Evolutionary conservation across 805 yeast species (phyloP), one percentile per base, ranked within the genome.

Genomic region (Candida montana): DNA sequence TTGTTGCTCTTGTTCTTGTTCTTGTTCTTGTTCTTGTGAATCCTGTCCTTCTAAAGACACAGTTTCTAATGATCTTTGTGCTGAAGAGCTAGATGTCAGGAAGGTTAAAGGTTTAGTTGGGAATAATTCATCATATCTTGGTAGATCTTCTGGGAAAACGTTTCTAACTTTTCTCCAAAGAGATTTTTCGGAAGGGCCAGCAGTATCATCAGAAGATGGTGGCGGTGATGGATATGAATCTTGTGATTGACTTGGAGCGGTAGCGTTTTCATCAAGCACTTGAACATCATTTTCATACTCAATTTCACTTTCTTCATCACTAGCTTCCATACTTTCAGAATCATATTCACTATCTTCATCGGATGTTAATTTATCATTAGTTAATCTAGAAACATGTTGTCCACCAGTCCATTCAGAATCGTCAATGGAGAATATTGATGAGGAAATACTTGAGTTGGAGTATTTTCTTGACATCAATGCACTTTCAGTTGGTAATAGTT

Each of bases 51-150:
- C 19, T 45, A 44, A 1, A 37, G 19, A 17, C 20, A 27, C 16
- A 32, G 33, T 40, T 13, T 47, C 46, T 7, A 42, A 34, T 15
- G 45, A 28, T 9, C 33, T 31, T 15, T 28, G 27, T 10, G 49
- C 39, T 19, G 48, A 19, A n/a, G 46, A 36, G n/a, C 20, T 39
- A 10, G 29, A 20, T 4, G 41, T 15, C 12, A 53, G 18, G 7
- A 34, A 34, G 12, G 46, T 37, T 39, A 50, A 46, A 12, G 43
- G 46, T 26, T 42, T 46, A 2, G 48, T 33, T 20, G 93, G 95
- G 68, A 77, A 84, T 31, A 84, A 68, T 45, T 84, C 95, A 52
- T 83, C 86, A 55, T 84, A 84, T 16, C 77, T 71, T 3, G 95
- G 95, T 49, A 84, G 69, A 17, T 64, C 71, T 21, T 77, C 81